Conservation (phyloP, 192 early-diverging fungal genomes). For the Backusella sp. region DNA sequence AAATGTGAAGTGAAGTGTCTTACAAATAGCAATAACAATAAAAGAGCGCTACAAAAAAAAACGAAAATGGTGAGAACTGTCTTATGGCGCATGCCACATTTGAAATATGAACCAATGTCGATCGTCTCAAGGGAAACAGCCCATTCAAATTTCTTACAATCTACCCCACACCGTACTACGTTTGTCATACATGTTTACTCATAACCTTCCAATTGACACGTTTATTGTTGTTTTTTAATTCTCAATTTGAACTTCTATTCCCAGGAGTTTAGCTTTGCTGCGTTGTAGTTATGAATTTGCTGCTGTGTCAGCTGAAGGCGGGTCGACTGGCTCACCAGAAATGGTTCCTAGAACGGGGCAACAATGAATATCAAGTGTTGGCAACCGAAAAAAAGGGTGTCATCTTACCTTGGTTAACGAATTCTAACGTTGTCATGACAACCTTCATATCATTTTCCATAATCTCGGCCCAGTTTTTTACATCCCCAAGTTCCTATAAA, state of each 20-base stretch:
- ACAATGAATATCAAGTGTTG: not conserved
- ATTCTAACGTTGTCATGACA: constrained; percentile 65
- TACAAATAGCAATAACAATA: not conserved
- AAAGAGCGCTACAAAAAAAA: not conserved
- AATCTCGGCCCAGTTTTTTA: constrained; percentile 81
- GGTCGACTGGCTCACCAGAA: not conserved
- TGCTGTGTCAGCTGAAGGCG: not conserved
- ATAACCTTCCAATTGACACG: not conserved
- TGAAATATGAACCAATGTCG: not conserved
- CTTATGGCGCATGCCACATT: not conserved
- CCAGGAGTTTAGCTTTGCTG: not conserved
- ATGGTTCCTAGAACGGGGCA: not conserved
- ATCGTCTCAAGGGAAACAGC: not conserved
- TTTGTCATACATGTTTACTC: not conserved
- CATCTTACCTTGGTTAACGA: constrained; percentile 33
- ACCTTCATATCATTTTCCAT: constrained; percentile 84
- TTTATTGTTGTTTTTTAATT: constrained; percentile 6
- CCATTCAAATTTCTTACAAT: not conserved
- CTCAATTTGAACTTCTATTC: constrained; percentile 3
- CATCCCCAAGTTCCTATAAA: constrained; percentile 79
- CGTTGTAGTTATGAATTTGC: not conserved
- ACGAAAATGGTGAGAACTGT: not conserved
- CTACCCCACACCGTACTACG: not conserved
- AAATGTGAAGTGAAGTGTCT: not conserved
- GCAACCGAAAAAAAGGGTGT: not conserved